Percentiles rank a stretch among this genome's conserved stretches.
These are phyloP conservation scores for Epichloe gansuensis DNA, from an alignment of 2,329 filamentous ascomycete genomes.

Conservation along the genomic window DNA sequence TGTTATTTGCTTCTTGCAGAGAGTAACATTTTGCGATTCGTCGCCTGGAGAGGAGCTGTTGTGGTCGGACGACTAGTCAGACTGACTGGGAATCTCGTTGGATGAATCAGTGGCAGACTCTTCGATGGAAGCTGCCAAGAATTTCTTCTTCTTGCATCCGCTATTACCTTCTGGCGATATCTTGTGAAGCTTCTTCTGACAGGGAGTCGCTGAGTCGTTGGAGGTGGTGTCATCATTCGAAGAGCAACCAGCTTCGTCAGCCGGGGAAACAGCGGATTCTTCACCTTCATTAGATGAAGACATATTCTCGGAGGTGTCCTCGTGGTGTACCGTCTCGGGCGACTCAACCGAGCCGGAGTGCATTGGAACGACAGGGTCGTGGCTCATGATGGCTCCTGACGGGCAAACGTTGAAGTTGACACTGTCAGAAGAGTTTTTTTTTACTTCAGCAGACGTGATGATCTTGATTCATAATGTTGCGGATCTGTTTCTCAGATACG, in stretches of 20 bases:
- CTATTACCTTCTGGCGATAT: background rate
- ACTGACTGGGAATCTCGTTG: background rate
- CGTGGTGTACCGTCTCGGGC: background rate
- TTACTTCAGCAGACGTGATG: no score
- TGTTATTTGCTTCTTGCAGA: background rate
- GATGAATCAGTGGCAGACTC: background rate
- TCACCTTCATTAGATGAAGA: no score
- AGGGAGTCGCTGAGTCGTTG: background rate
- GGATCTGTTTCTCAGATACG: no score
- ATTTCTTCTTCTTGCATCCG: background rate
- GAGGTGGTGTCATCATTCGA: background rate
- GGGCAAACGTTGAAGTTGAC: background rate
- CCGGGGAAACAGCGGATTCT: background rate
- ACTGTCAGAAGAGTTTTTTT: background rate
- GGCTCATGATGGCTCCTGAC: background rate
- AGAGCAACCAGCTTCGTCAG: background rate
- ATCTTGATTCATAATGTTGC: no score
- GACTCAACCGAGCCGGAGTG: background rate
- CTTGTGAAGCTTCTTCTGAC: background rate
- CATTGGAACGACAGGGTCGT: background rate
- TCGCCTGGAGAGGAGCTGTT: background rate
- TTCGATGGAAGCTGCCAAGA: background rate
- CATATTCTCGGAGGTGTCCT: background rate
- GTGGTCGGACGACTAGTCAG: conserved; percentile 1
- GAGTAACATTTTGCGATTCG: background rate